Conservation (phyloP, 768 basidiomycete species). For the Dentipellis sp. region DNA sequence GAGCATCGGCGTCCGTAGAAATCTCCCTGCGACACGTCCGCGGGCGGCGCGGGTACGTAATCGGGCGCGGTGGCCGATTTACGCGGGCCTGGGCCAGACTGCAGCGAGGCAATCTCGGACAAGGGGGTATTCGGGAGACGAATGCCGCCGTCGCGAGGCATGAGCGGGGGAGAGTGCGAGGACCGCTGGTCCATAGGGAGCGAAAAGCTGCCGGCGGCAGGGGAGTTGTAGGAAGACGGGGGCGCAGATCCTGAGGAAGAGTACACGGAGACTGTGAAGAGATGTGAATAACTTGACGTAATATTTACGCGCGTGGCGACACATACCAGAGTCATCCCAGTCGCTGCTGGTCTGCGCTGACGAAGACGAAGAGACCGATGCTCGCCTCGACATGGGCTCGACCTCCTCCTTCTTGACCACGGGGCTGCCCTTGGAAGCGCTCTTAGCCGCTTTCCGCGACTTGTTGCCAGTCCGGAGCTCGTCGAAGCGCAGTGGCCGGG, state of each 20-base stretch:
- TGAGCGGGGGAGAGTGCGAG: slow-evolving; percentile 25
- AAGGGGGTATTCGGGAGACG: slow-evolving; percentile 68
- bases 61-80: slow-evolving; percentile 21
- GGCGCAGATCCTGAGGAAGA: slow-evolving; percentile 44
- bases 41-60: not conserved
- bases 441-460: slow-evolving; percentile 49
- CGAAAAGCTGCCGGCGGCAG: slow-evolving; percentile 47
- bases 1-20: slow-evolving; percentile 20
- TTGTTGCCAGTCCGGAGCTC: slow-evolving; percentile 84
- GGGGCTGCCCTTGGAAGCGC: slow-evolving; percentile 21
- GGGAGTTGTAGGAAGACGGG: slow-evolving; percentile 61
- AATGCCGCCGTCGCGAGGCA: slow-evolving; percentile 45
- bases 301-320: slow-evolving; percentile 9
- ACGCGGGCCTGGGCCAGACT: slow-evolving; percentile 18
- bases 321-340: slow-evolving; percentile 75
- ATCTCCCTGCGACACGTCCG: slow-evolving; percentile 11
- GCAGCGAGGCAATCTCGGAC: slow-evolving; percentile 53
- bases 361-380: slow-evolving; percentile 54
- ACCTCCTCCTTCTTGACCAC: slow-evolving; percentile 49
- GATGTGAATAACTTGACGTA: slow-evolving; percentile 3
- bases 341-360: slow-evolving; percentile 57
- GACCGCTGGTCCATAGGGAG: slow-evolving; percentile 39
- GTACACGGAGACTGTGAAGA: slow-evolving; percentile 30
- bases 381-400: slow-evolving; percentile 37
- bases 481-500: slow-evolving; percentile 78